These are phyloP conservation scores for Trichoderma sp. DNA, from an alignment of 2,329 filamentous ascomycete species.

Conservation along the genomic window DNA sequence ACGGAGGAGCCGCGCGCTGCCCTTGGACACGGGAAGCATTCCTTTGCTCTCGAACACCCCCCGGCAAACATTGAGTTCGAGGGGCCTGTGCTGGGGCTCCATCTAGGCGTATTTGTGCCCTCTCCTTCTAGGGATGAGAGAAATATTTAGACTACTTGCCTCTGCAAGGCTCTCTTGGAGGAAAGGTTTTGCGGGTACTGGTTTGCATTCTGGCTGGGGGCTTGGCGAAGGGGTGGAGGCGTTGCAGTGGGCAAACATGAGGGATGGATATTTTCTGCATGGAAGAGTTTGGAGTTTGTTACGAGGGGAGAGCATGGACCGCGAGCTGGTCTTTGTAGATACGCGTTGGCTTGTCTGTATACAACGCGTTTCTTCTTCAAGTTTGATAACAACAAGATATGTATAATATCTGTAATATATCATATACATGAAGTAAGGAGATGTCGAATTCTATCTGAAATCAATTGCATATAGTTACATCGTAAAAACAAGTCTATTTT, in stretches of 20 bases:
- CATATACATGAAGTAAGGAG: neutral
- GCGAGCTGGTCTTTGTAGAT: neutral
- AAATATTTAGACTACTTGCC: too few relatives aligned
- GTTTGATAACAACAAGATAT: neutral
- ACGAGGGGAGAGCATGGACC: neutral
- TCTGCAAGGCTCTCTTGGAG: neutral
- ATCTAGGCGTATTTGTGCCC: neutral
- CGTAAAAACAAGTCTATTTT: neutral
- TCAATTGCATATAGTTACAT: neutral
- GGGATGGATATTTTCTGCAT: neutral
- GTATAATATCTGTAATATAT: neutral
- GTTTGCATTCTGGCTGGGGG: slow-evolving; percentile 15
- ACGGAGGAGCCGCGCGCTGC: slow-evolving; percentile 1
- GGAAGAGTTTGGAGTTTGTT: neutral
- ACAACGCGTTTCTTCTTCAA: neutral
- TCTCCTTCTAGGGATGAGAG: neutral
- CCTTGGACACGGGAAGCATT: slow-evolving; percentile 21
- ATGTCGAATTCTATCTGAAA: neutral
- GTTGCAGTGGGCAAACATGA: neutral
- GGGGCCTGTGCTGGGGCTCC: neutral
- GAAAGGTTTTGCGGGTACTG: neutral
- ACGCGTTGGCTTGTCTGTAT: neutral
- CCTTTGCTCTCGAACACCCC: neutral
- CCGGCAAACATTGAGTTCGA: neutral
- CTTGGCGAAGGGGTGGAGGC: neutral